phyloP scores from a whole-genome alignment of 1,284 basidiomycete species.

The Malassezia arunalokei region DNA sequence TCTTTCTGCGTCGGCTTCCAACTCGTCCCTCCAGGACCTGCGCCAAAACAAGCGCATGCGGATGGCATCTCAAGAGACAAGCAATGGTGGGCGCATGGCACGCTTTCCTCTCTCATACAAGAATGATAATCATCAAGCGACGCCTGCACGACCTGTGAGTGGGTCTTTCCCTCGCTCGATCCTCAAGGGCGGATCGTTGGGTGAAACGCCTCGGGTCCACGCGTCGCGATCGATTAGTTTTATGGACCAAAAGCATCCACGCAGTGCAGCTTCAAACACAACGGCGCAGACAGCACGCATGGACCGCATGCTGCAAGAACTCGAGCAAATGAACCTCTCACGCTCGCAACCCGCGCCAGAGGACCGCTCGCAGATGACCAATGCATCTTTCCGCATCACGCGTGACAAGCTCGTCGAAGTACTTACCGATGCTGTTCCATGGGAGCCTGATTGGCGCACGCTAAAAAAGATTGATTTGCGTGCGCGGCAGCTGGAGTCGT shows the following conservation, averaged over 20 bases:
- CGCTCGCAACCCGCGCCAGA: slow-evolving; percentile 10
- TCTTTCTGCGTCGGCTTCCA: background rate
- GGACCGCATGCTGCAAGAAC: slow-evolving; percentile 11
- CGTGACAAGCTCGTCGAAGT: slow-evolving; percentile 79
- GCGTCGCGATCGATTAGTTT: slow-evolving; percentile 24
- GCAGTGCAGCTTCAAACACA: background rate
- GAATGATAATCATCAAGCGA: background rate
- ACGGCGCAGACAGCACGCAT: slow-evolving; percentile 5
- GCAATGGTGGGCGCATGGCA: background rate
- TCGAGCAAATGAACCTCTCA: slow-evolving; percentile 13
- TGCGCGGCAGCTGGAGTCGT: slow-evolving; percentile 67
- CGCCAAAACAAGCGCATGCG: slow-evolving; percentile 29
- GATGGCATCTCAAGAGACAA: slow-evolving; percentile 11
- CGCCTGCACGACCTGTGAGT: slow-evolving; percentile 1
- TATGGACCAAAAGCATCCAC: slow-evolving; percentile 14
- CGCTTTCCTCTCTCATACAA: slow-evolving; percentile 9
- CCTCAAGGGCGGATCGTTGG: slow-evolving; percentile 8
- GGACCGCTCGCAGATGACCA: slow-evolving; percentile 70
- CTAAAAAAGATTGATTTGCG: slow-evolving; percentile 66
- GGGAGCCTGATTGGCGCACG: slow-evolving; percentile 85
- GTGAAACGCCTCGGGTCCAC: background rate
- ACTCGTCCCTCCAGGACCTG: slow-evolving; percentile 12
- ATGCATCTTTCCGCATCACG: slow-evolving; percentile 85
- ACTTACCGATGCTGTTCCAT: slow-evolving; percentile 88
- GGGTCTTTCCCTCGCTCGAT: slow-evolving; percentile 16